Conservation (phyloP, 192 early-diverging fungal genomes). For the Backusella morwellensis region DNA sequence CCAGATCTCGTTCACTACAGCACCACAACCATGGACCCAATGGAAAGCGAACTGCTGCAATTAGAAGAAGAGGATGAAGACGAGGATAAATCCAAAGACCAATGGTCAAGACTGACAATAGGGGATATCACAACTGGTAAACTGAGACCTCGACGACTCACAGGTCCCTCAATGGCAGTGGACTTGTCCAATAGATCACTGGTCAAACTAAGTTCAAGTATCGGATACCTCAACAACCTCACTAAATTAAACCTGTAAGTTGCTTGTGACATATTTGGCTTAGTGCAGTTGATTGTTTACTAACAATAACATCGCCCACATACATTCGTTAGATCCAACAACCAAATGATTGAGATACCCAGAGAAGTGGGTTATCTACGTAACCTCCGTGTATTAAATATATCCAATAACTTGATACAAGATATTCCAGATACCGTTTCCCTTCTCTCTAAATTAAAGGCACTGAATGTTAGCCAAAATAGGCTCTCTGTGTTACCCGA, state of each 20-base stretch:
- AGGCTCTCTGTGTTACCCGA: slow-evolving; percentile 57
- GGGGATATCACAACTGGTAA: background rate
- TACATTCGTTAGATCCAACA: slow-evolving; percentile 7
- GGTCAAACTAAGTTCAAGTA: slow-evolving; percentile 17
- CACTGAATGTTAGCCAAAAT: slow-evolving; percentile 67
- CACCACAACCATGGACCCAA: slow-evolving; percentile 19
- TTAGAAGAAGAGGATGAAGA: slow-evolving; percentile 10
- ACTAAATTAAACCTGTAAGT: slow-evolving; percentile 25
- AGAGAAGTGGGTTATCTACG: slow-evolving; percentile 53
- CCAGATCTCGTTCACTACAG: slow-evolving; percentile 11
- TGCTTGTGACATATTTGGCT: background rate
- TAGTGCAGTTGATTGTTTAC: background rate
- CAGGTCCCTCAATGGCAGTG: slow-evolving; percentile 2
- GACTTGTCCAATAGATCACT: slow-evolving; percentile 15
- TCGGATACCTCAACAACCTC: slow-evolving; percentile 14
- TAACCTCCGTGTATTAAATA: slow-evolving; percentile 58
- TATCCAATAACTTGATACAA: slow-evolving; percentile 63
- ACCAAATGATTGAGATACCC: slow-evolving; percentile 15
- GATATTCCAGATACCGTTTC: slow-evolving; percentile 68
- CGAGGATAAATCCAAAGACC: background rate
- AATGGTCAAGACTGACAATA: slow-evolving; percentile 17
- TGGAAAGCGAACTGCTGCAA: slow-evolving; percentile 9
- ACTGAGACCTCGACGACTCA: slow-evolving; percentile 10
- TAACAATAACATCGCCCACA: background rate
- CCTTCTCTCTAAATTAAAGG: slow-evolving; percentile 60